Percentiles rank a stretch among this genome's conserved stretches.
Evolutionary conservation across 2,329 filamentous ascomycete species (phyloP).

Genomic region (Eutypa lata): DNA sequence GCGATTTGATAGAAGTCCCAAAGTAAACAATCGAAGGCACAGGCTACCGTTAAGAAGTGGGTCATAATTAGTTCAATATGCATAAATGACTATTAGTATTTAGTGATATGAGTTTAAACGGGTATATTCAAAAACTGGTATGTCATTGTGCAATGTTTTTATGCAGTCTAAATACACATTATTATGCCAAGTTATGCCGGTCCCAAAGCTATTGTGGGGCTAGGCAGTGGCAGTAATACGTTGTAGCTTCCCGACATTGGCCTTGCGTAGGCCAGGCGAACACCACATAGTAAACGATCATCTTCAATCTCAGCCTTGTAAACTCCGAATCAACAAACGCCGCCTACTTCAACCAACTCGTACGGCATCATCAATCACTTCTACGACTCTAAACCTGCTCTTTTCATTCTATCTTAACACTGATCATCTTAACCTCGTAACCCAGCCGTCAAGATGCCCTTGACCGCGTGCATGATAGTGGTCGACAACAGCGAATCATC

Average conservation of each 20-base stretch:
- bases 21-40: conserved; percentile 3
- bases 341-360: background rate
- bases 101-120: too few relatives aligned
- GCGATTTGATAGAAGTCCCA: background rate
- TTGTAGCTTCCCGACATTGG: background rate
- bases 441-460: conserved; percentile 73
- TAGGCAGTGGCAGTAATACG: background rate
- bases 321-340: too few relatives aligned
- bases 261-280: background rate
- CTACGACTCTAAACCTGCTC: too few relatives aligned
- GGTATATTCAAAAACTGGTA: background rate
- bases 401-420: background rate
- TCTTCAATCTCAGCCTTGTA: too few relatives aligned
- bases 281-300: background rate
- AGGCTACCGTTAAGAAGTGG: background rate
- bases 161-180: too few relatives aligned
- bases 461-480: conserved; percentile 99
- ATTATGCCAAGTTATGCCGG: background rate
- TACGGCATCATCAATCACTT: background rate
- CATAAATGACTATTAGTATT: too few relatives aligned
- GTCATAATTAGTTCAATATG: background rate
- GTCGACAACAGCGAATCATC: conserved; percentile 99
- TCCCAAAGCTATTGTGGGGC: background rate
- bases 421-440: conserved; percentile 1
- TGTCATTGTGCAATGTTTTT: background rate